These are phyloP conservation scores for Heliamphora pulchella DNA, from an alignment of 179 eudicot species.

Conservation along the genomic window DNA sequence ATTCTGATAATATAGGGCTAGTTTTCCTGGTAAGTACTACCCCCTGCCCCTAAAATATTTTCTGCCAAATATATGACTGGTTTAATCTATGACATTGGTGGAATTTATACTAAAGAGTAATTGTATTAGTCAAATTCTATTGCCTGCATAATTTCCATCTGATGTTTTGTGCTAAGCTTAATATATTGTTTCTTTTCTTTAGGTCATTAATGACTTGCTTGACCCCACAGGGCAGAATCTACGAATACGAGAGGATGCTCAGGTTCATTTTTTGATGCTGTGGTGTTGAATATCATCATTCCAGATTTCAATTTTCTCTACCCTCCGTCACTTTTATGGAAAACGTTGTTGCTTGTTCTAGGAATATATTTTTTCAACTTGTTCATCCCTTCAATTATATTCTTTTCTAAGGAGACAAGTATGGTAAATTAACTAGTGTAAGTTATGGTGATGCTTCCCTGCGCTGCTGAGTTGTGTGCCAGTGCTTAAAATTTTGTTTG, in stretches of 20 bases:
- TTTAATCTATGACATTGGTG: not conserved
- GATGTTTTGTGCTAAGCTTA: conserved; percentile 6
- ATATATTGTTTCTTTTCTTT: conserved; percentile 9
- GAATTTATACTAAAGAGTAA: not conserved
- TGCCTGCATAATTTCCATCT: not conserved
- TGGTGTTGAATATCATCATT: not conserved
- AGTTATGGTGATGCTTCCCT: not conserved
- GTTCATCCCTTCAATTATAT: not conserved
- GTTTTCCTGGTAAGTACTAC: not conserved
- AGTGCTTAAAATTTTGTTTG: not conserved
- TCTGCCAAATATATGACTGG: not conserved
- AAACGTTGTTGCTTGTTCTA: not conserved
- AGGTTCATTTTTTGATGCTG: conserved; percentile 31
- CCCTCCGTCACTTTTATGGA: not conserved
- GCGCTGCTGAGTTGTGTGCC: not conserved
- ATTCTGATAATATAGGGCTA: not conserved
- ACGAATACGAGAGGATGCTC: conserved; percentile 69
- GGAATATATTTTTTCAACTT: not conserved
- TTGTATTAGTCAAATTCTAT: not conserved
- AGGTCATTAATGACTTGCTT: conserved; percentile 92
- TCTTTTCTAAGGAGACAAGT: not conserved
- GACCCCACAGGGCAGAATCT: conserved; percentile 80
- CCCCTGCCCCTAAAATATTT: not conserved
- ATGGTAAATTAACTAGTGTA: not conserved
- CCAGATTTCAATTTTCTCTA: not conserved